Percentiles rank a stretch among this genome's conserved stretches.
Conservation (phyloP, 176 grass and related monocot species). For the Zea luxurians region DNA sequence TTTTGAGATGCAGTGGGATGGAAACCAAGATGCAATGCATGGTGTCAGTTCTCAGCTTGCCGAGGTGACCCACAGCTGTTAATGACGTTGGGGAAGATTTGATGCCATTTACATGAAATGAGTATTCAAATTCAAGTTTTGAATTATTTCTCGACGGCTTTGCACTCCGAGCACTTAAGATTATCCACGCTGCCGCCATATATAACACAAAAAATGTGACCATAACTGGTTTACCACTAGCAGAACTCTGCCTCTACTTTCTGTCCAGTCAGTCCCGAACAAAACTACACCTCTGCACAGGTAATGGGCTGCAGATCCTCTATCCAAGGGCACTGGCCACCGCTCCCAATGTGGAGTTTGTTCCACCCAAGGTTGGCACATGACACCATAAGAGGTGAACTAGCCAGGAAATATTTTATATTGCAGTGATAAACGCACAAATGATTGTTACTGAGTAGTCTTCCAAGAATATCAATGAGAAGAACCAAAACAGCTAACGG, state of each 20-base stretch:
- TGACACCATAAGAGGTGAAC: background rate
- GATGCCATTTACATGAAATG: background rate
- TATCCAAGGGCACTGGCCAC: background rate
- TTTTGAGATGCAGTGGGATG: background rate
- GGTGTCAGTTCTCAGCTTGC: background rate
- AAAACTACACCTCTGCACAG: background rate
- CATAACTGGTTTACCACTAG: background rate
- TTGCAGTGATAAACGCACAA: slow-evolving; percentile 41
- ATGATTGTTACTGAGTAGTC: slow-evolving; percentile 37
- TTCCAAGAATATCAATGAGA: slow-evolving; percentile 28
- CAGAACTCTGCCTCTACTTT: background rate
- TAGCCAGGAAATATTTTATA: background rate
- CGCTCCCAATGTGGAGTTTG: background rate
- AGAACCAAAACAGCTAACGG: slow-evolving; percentile 29
- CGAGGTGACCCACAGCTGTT: background rate
- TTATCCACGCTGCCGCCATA: background rate
- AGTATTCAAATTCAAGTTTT: background rate
- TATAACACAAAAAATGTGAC: background rate
- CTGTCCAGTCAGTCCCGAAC: background rate
- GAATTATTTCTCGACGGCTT: slow-evolving; percentile 12
- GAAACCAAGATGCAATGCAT: background rate
- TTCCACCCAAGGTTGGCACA: background rate
- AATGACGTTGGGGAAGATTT: background rate
- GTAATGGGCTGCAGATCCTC: background rate
- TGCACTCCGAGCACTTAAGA: background rate